These are phyloP conservation scores for Kalaharituber pfeilii DNA, from an alignment of 2,329 filamentous ascomycete genomes.

Conservation along the genomic window DNA sequence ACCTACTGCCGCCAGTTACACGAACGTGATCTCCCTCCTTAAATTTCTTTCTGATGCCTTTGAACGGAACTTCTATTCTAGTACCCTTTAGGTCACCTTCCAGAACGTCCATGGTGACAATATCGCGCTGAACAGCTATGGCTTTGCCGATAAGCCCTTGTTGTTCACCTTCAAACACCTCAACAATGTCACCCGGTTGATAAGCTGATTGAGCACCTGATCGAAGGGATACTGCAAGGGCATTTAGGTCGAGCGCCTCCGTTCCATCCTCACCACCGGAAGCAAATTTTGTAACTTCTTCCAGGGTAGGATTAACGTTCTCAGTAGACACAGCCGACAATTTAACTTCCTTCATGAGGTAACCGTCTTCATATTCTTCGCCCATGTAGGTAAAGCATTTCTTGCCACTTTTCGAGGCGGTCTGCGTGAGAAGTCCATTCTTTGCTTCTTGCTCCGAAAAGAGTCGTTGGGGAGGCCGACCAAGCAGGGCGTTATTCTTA, in stretches of 20 bases:
- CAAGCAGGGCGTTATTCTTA: constrained; percentile 34
- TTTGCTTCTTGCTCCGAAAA: constrained; percentile 89
- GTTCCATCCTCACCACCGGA: constrained; percentile 78
- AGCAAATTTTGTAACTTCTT: constrained; percentile 91
- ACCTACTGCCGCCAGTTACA: constrained; percentile 89
- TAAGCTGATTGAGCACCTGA: constrained; percentile 60
- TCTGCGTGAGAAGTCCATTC: constrained; percentile 41
- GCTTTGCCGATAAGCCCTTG: constrained; percentile 76
- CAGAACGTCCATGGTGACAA: constrained; percentile 71
- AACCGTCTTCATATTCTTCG: constrained; percentile 83
- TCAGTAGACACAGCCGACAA: constrained; percentile 71
- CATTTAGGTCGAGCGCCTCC: constrained; percentile 81
- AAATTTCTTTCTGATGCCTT: constrained; percentile 84
- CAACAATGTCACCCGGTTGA: constrained; percentile 83
- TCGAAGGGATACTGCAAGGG: constrained; percentile 76
- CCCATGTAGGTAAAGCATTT: constrained; percentile 72
- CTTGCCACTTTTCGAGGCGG: constrained; percentile 34
- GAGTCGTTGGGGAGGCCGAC: constrained; percentile 67
- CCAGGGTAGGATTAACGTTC: constrained; percentile 79
- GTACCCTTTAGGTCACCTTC: constrained; percentile 70
- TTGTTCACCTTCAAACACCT: constrained; percentile 91
- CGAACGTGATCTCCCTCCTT: constrained; percentile 92
- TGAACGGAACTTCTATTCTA: constrained; percentile 79
- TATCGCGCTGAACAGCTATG: constrained; percentile 72
- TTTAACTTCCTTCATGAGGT: constrained; percentile 84